phyloP scores from a whole-genome alignment of 768 basidiomycete species.

The Phlebiopsis flavidoalba region DNA sequence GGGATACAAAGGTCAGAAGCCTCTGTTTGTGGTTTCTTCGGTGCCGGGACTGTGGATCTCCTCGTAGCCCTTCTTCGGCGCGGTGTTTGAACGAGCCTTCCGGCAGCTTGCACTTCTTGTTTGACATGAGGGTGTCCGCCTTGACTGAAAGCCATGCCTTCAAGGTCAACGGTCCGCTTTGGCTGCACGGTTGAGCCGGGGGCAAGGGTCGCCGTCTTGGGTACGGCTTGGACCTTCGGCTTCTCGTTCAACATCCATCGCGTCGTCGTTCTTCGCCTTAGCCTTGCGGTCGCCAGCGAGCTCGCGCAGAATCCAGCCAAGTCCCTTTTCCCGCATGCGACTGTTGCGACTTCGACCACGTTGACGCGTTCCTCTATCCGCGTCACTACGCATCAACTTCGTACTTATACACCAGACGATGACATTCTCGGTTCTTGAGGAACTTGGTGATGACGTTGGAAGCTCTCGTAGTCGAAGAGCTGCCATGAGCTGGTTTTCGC shows the following conservation, averaged over 20 bases:
- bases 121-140: slow-evolving; percentile 97
- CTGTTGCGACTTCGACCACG: slow-evolving; percentile 88
- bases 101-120: slow-evolving; percentile 97
- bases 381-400: slow-evolving; percentile 84
- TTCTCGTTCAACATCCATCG: slow-evolving; percentile 80
- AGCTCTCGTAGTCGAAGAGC: slow-evolving; percentile 89
- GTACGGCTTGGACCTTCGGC: slow-evolving; percentile 39
- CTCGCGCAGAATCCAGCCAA: slow-evolving; percentile 93
- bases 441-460: slow-evolving; percentile 87
- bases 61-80: slow-evolving; percentile 92
- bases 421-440: slow-evolving; percentile 92
- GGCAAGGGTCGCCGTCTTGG: slow-evolving; percentile 81
- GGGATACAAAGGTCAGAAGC: slow-evolving; percentile 58
- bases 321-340: slow-evolving; percentile 98
- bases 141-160: slow-evolving; percentile 93
- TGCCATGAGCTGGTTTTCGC: slow-evolving; percentile 97
- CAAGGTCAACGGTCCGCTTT: slow-evolving; percentile 81
- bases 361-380: slow-evolving; percentile 88
- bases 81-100: slow-evolving; percentile 98
- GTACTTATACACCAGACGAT: slow-evolving; percentile 99
- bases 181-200: slow-evolving; percentile 88
- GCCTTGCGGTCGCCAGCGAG: slow-evolving; percentile 76
- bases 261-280: slow-evolving; percentile 45
- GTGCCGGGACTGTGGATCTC: slow-evolving; percentile 96
- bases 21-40: slow-evolving; percentile 64